A percentile compares a stretch with the other conserved stretches of the same genome.
Evolutionary conservation across 345 rosid genomes (phyloP).

Genomic region (Salix purpurea): DNA sequence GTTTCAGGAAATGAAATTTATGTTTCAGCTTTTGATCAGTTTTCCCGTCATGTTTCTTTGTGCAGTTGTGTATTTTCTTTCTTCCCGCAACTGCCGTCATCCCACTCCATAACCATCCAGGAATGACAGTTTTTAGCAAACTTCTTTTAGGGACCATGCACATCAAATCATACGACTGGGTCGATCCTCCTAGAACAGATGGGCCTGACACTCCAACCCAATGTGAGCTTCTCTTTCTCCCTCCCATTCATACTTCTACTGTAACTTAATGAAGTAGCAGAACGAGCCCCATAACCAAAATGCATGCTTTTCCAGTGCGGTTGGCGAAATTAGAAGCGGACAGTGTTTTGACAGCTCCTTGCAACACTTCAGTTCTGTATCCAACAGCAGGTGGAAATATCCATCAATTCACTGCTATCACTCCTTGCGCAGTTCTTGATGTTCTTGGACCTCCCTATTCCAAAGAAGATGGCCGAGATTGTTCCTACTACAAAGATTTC

Average conservation of each 20-base stretch:
- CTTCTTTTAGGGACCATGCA: constrained; percentile 63
- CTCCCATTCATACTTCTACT: not conserved
- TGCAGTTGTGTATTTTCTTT: constrained; percentile 62
- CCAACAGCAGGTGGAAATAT: constrained; percentile 76
- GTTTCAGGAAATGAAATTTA: not conserved
- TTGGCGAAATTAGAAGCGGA: constrained; percentile 40
- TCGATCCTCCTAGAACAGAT: constrained; percentile 19
- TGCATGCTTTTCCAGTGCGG: constrained; percentile 37
- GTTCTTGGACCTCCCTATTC: constrained; percentile 76
- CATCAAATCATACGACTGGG: constrained; percentile 66
- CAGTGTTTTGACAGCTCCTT: constrained; percentile 44
- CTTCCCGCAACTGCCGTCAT: constrained; percentile 59
- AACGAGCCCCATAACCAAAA: not conserved
- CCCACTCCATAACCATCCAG: constrained; percentile 80
- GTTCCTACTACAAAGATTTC: constrained; percentile 50
- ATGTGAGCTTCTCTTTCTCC: constrained; percentile 25
- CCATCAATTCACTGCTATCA: constrained; percentile 56
- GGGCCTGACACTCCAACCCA: constrained; percentile 14
- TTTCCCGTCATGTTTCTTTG: not conserved
- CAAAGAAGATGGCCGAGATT: constrained; percentile 50
- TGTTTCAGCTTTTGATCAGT: not conserved
- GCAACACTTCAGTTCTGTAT: constrained; percentile 57
- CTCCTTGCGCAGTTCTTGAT: constrained; percentile 66
- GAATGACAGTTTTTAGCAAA: constrained; percentile 71
- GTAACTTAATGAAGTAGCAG: not conserved